Base-by-base conservation (phyloP, 2,329 filamentous ascomycete species). In the Ophiobolus disseminans region DNA sequence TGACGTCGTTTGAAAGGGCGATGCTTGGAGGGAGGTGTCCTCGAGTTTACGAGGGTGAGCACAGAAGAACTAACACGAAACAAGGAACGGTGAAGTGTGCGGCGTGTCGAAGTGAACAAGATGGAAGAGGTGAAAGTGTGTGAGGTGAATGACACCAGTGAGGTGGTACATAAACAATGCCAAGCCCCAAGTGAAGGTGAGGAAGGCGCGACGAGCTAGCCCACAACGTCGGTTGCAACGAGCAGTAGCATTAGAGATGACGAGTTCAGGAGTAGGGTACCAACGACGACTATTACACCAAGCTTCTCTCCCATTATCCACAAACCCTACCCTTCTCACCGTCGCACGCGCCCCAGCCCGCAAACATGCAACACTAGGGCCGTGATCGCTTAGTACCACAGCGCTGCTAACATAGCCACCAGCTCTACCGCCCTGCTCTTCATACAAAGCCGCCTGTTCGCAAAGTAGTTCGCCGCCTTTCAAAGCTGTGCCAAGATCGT, bases 241-340 rank as follows among this genome's bases (percentile, higher is more conserved):
- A n/a, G n/a, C n/a, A n/a, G n/a, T n/a, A n/a, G n/a, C n/a, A n/a
- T n/a, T n/a, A n/a, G n/a, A n/a, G n/a, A n/a, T n/a, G n/a, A n/a
- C n/a, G n/a, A n/a, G n/a, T n/a, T n/a, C n/a, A n/a, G n/a, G n/a
- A n/a, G n/a, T n/a, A n/a, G n/a, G n/a, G n/a, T n/a, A n/a, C n/a
- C n/a, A n/a, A n/a, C n/a, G n/a, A n/a, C 37, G 23, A 38, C 48
- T 43, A 55, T 48, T 52, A 49, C 45, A 42, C 53, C 45, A 53
- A 52, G n/a, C n/a, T 39, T 45, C 42, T 23, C 42, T 20, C 45
- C 39, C 45, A 49, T 42, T 55, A 46, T 55, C 48, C 48, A 55
- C 35, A 45, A 23, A 11, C 23, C 22, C 35, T 40, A 16, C 41
- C 35, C 30, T 22, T 16, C 6, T 14, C 20, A 17, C 17, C 32